Evolutionary conservation across 1,284 basidiomycete genomes (phyloP).

Genomic region (Marasmius oreades): DNA sequence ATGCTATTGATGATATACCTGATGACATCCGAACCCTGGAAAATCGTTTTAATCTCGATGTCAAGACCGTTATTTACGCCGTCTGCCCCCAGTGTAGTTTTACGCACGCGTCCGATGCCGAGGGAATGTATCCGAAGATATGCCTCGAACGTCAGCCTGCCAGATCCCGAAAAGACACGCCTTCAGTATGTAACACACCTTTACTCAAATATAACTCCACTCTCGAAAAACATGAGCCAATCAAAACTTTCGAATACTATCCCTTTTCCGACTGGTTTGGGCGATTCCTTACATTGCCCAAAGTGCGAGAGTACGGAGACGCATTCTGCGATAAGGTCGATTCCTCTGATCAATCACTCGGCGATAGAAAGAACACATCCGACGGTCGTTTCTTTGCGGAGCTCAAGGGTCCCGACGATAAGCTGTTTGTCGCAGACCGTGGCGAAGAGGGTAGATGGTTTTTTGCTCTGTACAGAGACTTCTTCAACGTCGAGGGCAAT

Average conservation of each 20-base stretch:
- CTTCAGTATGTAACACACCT: neutral
- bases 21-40: slow-evolving; percentile 10
- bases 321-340: neutral
- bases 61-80: slow-evolving; percentile 5
- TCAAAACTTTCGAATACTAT: slow-evolving; percentile 5
- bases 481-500: neutral
- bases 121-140: neutral
- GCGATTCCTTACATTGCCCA: neutral
- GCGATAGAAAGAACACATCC: neutral
- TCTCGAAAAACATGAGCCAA: neutral
- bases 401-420: neutral
- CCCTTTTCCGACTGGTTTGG: slow-evolving; percentile 8
- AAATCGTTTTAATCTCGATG: slow-evolving; percentile 5
- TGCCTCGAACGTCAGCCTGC: neutral
- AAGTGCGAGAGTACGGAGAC: neutral
- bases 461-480: neutral
- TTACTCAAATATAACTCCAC: neutral
- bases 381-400: neutral
- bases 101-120: slow-evolving; percentile 2
- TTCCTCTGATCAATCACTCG: neutral
- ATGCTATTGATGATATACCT: slow-evolving; percentile 4
- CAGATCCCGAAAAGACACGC: neutral
- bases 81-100: slow-evolving; percentile 7
- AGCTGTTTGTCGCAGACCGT: neutral
- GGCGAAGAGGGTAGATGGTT: neutral